Conservation (phyloP, 73 alveolate species). For the Halteria grandinella region DNA sequence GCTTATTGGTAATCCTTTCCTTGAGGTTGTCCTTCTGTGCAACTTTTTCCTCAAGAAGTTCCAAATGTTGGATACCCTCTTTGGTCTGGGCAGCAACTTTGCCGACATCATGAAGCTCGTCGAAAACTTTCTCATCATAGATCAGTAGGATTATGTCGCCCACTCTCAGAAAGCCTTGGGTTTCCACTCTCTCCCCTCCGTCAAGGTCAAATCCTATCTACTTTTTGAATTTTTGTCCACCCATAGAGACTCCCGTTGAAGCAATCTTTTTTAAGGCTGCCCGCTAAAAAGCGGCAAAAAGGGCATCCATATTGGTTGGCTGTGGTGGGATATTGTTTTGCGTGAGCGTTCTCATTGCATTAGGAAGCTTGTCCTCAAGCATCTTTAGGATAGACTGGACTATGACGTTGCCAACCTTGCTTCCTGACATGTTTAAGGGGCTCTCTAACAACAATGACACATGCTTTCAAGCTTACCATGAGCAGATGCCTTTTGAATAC, state of each 20-base stretch:
- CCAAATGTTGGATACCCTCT: too few species aligned
- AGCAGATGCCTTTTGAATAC: too few species aligned
- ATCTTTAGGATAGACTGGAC: too few species aligned
- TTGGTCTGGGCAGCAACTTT: constrained; percentile 20
- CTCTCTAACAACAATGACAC: too few species aligned
- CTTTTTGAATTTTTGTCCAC: not conserved
- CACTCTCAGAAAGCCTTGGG: constrained; percentile 10
- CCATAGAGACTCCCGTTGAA: too few species aligned
- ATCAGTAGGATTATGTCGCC: constrained; percentile 55
- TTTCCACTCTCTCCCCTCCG: not conserved
- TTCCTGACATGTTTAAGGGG: too few species aligned
- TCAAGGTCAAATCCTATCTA: not conserved
- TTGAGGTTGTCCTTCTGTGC: constrained; percentile 5
- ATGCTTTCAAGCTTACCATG: too few species aligned
- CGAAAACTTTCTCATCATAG: constrained; percentile 45
- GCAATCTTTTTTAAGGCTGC: not conserved
- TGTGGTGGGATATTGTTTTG: not conserved
- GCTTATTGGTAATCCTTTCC: constrained; percentile 59
- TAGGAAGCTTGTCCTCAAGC: too few species aligned
- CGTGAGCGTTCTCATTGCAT: not conserved
- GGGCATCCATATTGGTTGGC: not conserved
- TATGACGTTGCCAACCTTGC: too few species aligned
- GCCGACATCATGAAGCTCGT: constrained; percentile 17
- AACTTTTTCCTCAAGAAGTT: not conserved
- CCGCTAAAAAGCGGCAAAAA: constrained; percentile 1